Evolutionary conservation across 768 basidiomycete species (phyloP), one percentile per base, ranked within the genome.

Genomic region (Russula olivacea): DNA sequence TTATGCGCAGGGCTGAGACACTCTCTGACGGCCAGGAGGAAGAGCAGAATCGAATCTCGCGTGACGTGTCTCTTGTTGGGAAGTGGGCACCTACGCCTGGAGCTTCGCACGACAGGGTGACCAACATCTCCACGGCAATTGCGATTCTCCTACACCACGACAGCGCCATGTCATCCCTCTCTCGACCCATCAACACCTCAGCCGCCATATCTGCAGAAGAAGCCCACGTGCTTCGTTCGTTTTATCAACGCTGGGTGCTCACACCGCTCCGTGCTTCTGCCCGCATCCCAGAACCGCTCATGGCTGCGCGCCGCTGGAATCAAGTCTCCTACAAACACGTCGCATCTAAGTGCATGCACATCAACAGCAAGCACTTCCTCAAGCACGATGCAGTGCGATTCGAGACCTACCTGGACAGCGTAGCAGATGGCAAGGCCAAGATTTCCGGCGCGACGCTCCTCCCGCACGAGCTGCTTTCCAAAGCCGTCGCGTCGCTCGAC

Each of bases 51-150:
- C 55, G 66, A 4, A 71, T 80, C 25, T 66, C 79, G 7, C 77
- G 72, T 63, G 73, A 76, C 36, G 73, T 89, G 21, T 81, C 81
- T 8, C 79, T 88, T 17, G 85, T 80, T 1, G 78, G 79, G 1
- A 91, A 89, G 71, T 90, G 87, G 87, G 87, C 86, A 0, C 87
- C 88, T 0, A 81, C 82, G 2, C 82, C 83, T 14, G 77, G 71
- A 4, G 74, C 76, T 3, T 77, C 83, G 4, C 87, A 88, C 59
- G 88, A 89, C 68, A 78, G 81, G 11, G 74, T 79, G 60, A 85
- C 84, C 3, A 85, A 86, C 70, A 83, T 90, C 65, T 72, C 83
- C 5, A 84, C 87, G 0, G 86, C 87, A 41, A 80, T 90, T 49
- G 74, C 77, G 15, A 73, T 81, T 17, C 77, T 85, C 54, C 75